These are phyloP conservation scores for Lichtheimia corymbifera DNA, from an alignment of 371 early-diverging fungal species.

Conservation along the genomic window DNA sequence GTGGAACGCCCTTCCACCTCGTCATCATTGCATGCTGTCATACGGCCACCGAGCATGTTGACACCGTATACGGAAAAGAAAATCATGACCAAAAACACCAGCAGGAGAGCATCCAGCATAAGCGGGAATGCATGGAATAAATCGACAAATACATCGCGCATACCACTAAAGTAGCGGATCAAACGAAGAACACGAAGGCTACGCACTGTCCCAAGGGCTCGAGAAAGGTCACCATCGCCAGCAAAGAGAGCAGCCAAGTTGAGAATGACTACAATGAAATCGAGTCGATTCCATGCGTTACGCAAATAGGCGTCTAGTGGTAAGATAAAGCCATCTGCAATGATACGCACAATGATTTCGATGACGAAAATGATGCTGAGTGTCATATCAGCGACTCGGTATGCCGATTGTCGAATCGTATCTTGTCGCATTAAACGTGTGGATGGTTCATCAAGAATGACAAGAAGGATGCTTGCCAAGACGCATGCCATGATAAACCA, in stretches of 20 bases:
- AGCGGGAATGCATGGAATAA: conserved; percentile 55
- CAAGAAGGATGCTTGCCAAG: conserved; percentile 55
- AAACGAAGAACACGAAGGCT: conserved; percentile 62
- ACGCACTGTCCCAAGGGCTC: conserved; percentile 49
- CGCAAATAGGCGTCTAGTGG: conserved; percentile 53
- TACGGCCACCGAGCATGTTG: conserved; percentile 61
- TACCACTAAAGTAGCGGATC: conserved; percentile 59
- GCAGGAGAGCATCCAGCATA: conserved; percentile 57
- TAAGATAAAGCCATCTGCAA: conserved; percentile 57
- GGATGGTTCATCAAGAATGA: conserved; percentile 60
- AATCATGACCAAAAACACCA: conserved; percentile 55
- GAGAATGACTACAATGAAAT: conserved; percentile 52
- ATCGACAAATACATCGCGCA: conserved; percentile 58
- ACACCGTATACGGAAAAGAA: conserved; percentile 63
- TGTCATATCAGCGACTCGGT: conserved; percentile 44
- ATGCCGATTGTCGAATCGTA: conserved; percentile 31
- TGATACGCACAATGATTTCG: conserved; percentile 52
- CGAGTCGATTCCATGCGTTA: conserved; percentile 58
- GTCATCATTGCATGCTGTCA: conserved; percentile 55
- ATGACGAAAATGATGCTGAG: conserved; percentile 50
- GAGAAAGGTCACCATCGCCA: conserved; percentile 28
- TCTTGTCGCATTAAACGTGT: conserved; percentile 37
- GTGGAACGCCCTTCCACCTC: conserved; percentile 28
- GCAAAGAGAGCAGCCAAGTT: conserved; percentile 50
- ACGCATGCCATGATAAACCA: conserved; percentile 64